Evolutionary conservation across 345 rosid species (phyloP), one percentile per base, ranked within the genome.

Genomic region (Turritis glabra): DNA sequence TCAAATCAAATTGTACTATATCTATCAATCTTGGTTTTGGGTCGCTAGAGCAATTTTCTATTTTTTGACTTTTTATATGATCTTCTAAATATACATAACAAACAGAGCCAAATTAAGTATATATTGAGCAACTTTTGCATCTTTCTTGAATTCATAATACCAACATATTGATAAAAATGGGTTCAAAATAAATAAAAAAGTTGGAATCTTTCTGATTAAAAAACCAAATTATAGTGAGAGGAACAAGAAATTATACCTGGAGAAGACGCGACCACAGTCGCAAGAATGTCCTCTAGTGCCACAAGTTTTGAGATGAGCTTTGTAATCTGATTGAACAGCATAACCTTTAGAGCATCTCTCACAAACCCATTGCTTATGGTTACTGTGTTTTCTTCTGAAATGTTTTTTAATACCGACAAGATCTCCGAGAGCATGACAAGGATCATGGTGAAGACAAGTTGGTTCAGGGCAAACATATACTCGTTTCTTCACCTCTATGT

Each of bases 281-380:
- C 96, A 90, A 43, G 93, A 90, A 74, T 90, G 96, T 64, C 96
- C 96, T 69, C 96, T 74, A 18, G 93, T 90, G 40, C 96, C 96
- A 74, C 96, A 90, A 65, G 93, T 90, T 75, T 90, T 90, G 76
- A 90, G 91, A 72, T 90, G 96, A 43, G 96, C 96, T 69, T 90
- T 90, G 82, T 85, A 90, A 81, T 90, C 96, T 25, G 96, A 90
- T 73, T 90, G 96, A 67, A 90, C 96, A 52, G 96, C 96, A 46
- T 90, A 90, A 2, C 89, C 96, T 78, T 90, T 90, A 11, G 86
- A 84, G 74, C 96, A 90, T 75, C 82, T 88, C 41, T 83, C 91
- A 68, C 96, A 90, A 67, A 88, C 85, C 96, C 96, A 90, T 77
- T 88, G 93, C 72, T 84, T 90, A 52, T 84, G 89, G 72, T 84